Conservation (phyloP, 1,284 basidiomycete genomes). For the Tilletia setariae region DNA sequence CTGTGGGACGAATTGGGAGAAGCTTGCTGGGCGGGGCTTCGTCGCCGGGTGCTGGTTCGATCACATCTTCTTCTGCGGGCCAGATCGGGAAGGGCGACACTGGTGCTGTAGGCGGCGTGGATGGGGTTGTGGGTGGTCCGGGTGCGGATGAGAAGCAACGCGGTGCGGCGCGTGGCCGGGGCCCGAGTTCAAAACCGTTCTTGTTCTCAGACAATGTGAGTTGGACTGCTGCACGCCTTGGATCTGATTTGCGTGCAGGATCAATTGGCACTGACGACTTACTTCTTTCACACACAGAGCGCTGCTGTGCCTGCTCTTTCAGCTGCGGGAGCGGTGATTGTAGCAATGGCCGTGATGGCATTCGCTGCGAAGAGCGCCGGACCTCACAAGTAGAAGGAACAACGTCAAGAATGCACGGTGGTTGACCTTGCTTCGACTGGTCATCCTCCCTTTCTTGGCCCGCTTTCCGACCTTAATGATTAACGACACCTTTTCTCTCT, state of each 20-base stretch:
- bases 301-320: constrained; percentile 2
- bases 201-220: constrained; percentile 12
- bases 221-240: neutral
- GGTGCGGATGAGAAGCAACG: constrained; percentile 1
- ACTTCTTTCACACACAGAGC: neutral
- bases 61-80: neutral
- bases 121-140: neutral
- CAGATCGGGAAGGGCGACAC: neutral
- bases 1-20: neutral
- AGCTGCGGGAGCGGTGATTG: constrained; percentile 6
- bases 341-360: constrained; percentile 10
- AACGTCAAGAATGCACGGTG: neutral
- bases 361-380: constrained; percentile 14
- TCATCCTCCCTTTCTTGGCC: too few relatives aligned
- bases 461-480: too few relatives aligned
- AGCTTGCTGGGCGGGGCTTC: neutral
- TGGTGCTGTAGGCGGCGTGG: neutral
- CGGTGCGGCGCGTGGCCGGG: neutral
- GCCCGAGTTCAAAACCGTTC: neutral
- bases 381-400: constrained; percentile 12
- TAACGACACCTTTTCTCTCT: too few relatives aligned
- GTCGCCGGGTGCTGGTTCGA: neutral
- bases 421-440: too few relatives aligned
- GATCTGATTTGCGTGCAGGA: too few relatives aligned
- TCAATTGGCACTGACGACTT: neutral